These are phyloP conservation scores for Aspergillus brunneoviolaceus DNA, from an alignment of 2,329 filamentous ascomycete genomes.

Conservation along the genomic window DNA sequence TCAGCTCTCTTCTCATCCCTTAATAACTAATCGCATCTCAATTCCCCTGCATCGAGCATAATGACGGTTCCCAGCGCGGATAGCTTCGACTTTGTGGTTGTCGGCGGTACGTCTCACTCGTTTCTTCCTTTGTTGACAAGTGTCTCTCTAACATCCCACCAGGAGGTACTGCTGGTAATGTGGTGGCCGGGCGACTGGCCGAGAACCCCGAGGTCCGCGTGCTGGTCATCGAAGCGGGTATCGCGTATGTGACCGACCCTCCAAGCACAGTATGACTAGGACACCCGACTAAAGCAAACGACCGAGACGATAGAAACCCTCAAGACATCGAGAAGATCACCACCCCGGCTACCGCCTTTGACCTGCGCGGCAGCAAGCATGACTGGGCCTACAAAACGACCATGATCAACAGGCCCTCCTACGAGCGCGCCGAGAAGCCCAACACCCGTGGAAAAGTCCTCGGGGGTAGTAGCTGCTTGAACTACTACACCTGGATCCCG, in stretches of 20 bases:
- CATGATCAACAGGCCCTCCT: background rate
- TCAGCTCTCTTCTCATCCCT: no score
- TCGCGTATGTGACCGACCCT: background rate
- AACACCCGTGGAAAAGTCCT: constrained; percentile 1
- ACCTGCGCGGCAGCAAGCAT: background rate
- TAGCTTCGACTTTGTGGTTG: constrained; percentile 3
- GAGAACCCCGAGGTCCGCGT: background rate
- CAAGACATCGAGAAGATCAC: background rate
- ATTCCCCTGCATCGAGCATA: background rate
- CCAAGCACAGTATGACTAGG: background rate
- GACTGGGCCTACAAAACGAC: constrained; percentile 1
- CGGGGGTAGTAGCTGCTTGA: background rate
- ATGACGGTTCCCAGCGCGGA: background rate
- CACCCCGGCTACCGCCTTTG: background rate
- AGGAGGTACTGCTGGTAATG: constrained; percentile 3
- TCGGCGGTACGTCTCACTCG: background rate
- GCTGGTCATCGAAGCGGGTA: background rate
- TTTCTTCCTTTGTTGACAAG: background rate
- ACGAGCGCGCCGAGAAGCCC: constrained; percentile 3
- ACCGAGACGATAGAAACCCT: background rate
- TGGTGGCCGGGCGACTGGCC: constrained; percentile 2
- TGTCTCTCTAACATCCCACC: background rate
- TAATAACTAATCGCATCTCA: background rate
- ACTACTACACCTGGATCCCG: constrained; percentile 1
- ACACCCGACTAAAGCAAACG: background rate